phyloP scores from a whole-genome alignment of 768 basidiomycete genomes.

The Termitomyces heimii region DNA sequence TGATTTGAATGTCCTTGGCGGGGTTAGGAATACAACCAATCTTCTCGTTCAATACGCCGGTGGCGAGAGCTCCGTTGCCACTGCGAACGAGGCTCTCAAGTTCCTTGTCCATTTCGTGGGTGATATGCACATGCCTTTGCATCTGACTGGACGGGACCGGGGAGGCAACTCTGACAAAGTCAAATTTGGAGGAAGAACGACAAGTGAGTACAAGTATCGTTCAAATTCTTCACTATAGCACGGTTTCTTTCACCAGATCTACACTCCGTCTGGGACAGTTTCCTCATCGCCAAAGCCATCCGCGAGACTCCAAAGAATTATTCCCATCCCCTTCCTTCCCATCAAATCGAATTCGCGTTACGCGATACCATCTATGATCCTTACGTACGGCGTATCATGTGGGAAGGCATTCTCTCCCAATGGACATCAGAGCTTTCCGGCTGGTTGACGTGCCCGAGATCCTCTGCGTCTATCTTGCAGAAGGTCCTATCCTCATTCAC shows the following conservation, averaged over 20 bases:
- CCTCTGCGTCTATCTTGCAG: constrained; percentile 20
- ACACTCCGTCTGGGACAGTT: constrained; percentile 83
- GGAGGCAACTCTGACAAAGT: constrained; percentile 85
- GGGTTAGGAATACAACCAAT: constrained; percentile 68
- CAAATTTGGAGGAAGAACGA: constrained; percentile 61
- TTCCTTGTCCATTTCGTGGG: constrained; percentile 93
- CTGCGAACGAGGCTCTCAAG: constrained; percentile 76
- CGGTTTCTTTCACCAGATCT: constrained; percentile 41
- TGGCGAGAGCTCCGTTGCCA: constrained; percentile 16
- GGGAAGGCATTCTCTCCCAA: constrained; percentile 72
- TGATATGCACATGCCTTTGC: constrained; percentile 91
- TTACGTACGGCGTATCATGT: constrained; percentile 80
- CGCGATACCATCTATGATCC: constrained; percentile 83
- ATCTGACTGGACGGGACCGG: constrained; percentile 80
- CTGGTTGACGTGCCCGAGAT: constrained; percentile 58
- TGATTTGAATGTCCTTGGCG: constrained; percentile 67
- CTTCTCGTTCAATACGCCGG: constrained; percentile 48
- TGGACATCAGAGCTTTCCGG: constrained; percentile 53
- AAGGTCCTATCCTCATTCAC: constrained; percentile 15
- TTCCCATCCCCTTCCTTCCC: constrained; percentile 61
- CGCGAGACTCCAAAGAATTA: constrained; percentile 75
- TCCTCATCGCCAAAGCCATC: constrained; percentile 78
- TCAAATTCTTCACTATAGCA: neutral
- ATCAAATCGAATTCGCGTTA: constrained; percentile 59
- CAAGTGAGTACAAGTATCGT: constrained; percentile 48